phyloP scores from a whole-genome alignment of 176 grass and related monocot species.

The Typha latifolia region DNA sequence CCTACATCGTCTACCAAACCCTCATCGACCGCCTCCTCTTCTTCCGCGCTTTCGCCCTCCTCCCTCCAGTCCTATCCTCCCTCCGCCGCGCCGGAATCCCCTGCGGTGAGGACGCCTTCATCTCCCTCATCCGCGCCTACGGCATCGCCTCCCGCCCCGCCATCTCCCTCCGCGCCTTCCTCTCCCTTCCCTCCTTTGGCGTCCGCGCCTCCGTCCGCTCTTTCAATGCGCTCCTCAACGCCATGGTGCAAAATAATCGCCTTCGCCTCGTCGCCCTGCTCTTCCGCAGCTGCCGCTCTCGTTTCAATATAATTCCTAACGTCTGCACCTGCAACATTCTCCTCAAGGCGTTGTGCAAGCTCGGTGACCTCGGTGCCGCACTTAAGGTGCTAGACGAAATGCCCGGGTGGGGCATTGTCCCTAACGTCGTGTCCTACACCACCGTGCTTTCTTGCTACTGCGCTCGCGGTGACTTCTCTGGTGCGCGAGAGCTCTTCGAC shows the following conservation, averaged over 20 bases:
- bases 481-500: conserved; percentile 35
- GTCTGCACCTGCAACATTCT: conserved; percentile 68
- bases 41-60: conserved; percentile 21
- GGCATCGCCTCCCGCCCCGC: conserved; percentile 32
- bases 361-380: conserved; percentile 33
- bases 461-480: conserved; percentile 34
- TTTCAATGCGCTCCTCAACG: conserved; percentile 68
- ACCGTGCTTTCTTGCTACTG: conserved; percentile 47
- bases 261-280: conserved; percentile 43
- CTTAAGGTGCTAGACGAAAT: conserved; percentile 66
- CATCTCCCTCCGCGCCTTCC: conserved; percentile 52
- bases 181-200: conserved; percentile 61
- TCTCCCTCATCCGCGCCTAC: conserved; percentile 39
- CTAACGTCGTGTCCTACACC: conserved; percentile 56
- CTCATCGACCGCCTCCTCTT: conserved; percentile 20
- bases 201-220: conserved; percentile 46
- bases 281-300: conserved; percentile 39
- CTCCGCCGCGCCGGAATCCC: conserved; percentile 39
- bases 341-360: conserved; percentile 23
- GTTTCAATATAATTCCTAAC: conserved; percentile 55
- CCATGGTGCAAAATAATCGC: conserved; percentile 45
- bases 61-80: conserved; percentile 31
- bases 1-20: conserved; percentile 16
- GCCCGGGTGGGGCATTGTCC: conserved; percentile 41
- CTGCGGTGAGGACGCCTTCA: conserved; percentile 47